Conservation (phyloP, 305 asterid species). For the Striga hermonthica region DNA sequence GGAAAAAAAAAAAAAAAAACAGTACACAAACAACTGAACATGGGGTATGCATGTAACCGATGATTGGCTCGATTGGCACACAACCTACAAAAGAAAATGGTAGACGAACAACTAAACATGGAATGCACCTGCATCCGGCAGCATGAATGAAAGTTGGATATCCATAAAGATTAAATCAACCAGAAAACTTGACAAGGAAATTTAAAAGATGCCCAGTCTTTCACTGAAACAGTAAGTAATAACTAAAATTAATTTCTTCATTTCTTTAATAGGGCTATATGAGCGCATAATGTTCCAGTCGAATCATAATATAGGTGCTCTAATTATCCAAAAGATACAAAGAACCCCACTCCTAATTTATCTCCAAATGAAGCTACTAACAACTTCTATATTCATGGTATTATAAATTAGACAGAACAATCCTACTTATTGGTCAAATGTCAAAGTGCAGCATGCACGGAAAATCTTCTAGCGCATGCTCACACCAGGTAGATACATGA, state of each 20-base stretch:
- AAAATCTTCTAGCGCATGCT: background rate
- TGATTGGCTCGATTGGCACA: too few relatives aligned
- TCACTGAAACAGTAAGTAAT: background rate
- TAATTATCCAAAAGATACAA: background rate
- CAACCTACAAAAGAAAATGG: too few relatives aligned
- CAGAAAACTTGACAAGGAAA: background rate
- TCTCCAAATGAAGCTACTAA: background rate
- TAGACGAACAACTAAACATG: too few relatives aligned
- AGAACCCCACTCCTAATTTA: background rate
- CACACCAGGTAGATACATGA: background rate
- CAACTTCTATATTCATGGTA: background rate
- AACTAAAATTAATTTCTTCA: background rate
- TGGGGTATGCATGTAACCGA: background rate
- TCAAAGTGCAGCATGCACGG: conserved; percentile 1
- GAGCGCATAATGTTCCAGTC: background rate
- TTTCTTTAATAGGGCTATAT: background rate
- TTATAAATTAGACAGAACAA: background rate
- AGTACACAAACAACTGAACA: background rate
- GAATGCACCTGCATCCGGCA: background rate
- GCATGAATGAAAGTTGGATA: background rate
- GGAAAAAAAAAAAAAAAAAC: background rate
- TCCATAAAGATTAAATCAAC: conserved; percentile 3
- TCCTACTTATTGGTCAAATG: conserved; percentile 9
- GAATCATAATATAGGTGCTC: background rate
- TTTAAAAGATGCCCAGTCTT: background rate